Conservation (phyloP, 2,329 filamentous ascomycete species). For the Neofusicoccum sp. region DNA sequence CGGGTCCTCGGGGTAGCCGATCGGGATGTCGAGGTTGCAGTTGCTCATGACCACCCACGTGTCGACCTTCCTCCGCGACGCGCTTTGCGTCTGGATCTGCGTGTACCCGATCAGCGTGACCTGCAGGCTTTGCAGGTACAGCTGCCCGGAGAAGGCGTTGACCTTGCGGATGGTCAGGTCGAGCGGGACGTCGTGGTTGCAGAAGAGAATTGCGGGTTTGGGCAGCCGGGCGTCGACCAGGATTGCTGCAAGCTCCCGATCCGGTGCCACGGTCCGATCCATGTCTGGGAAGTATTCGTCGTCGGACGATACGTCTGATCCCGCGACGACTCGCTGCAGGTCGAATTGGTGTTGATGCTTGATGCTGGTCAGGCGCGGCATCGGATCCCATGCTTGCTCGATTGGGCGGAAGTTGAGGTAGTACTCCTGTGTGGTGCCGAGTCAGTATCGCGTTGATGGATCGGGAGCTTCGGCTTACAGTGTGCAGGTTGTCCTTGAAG, state of each 20-base stretch:
- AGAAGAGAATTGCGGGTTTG: background rate
- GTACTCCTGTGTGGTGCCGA: background rate
- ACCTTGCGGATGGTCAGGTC: conserved; percentile 1
- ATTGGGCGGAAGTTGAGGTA: conserved; percentile 6
- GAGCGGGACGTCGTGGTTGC: background rate
- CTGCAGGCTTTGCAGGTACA: conserved; percentile 2
- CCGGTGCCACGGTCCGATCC: background rate
- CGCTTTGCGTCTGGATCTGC: background rate
- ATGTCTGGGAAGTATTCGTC: background rate
- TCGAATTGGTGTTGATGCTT: conserved; percentile 9
- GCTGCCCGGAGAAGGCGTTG: conserved; percentile 6
- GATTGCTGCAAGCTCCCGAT: background rate
- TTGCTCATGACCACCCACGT: background rate
- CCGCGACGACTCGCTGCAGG: background rate
- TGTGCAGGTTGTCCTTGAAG: conserved; percentile 5
- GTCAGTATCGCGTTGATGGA: background rate
- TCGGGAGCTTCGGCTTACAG: background rate
- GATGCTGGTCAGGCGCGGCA: background rate
- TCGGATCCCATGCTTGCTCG: conserved; percentile 1
- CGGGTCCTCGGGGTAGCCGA: background rate
- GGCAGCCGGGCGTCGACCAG: background rate
- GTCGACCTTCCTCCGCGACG: background rate
- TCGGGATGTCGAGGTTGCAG: background rate
- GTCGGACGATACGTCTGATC: background rate
- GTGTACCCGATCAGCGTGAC: conserved; percentile 6